Conservation (phyloP, 805 yeast genomes). For the Metschnikowia koreensis region DNA sequence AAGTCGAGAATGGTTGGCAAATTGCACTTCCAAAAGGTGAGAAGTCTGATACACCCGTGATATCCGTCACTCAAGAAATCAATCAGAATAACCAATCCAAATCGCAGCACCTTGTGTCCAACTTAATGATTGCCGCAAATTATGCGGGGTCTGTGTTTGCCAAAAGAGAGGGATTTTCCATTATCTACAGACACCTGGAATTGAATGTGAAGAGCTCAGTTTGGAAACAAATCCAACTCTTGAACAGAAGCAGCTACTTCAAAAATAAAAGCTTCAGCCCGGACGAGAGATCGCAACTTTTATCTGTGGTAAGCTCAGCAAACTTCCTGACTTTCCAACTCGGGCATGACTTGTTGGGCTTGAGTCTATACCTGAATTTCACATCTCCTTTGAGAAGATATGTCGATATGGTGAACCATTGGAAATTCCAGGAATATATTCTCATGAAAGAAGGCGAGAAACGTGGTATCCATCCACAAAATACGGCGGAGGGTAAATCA, state of each 20-base stretch:
- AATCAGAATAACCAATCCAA: conserved; percentile 29
- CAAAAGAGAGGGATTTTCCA: conserved; percentile 43
- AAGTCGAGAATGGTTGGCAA: conserved; percentile 15
- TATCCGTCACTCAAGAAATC: conserved; percentile 12
- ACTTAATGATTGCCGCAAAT: conserved; percentile 81
- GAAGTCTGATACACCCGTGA: conserved; percentile 7
- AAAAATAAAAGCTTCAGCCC: conserved; percentile 25
- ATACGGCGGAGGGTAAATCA: background rate
- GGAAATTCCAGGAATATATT: conserved; percentile 48
- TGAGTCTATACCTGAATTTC: conserved; percentile 62
- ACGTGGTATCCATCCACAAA: background rate
- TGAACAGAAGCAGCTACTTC: conserved; percentile 19
- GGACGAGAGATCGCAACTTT: conserved; percentile 42
- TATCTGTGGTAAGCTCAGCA: conserved; percentile 53
- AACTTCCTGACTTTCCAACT: conserved; percentile 44
- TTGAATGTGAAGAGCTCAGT: conserved; percentile 26
- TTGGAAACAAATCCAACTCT: conserved; percentile 23
- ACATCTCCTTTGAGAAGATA: conserved; percentile 49
- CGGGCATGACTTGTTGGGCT: conserved; percentile 63
- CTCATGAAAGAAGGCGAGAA: conserved; percentile 1
- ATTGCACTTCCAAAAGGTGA: conserved; percentile 6
- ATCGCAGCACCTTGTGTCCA: conserved; percentile 71
- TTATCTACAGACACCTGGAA: conserved; percentile 46
- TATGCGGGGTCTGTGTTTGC: conserved; percentile 54
- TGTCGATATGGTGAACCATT: conserved; percentile 56